Percentiles rank a stretch among this genome's conserved stretches.
Conservation (phyloP, 306 rosid genomes). For the Abrus precatorius region DNA sequence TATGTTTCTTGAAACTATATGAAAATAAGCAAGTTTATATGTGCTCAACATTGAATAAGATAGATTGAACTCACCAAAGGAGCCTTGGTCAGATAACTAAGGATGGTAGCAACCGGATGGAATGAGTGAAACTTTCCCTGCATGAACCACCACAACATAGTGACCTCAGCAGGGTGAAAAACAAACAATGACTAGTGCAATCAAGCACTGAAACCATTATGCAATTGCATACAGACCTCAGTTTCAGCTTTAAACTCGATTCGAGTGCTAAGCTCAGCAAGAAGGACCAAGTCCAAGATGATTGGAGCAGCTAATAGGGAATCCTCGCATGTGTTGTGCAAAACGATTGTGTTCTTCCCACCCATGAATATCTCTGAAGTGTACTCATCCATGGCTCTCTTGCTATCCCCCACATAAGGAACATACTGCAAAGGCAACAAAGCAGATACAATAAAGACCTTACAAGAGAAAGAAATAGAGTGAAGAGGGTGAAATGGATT, state of each 20-base stretch:
- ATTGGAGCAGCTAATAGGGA: conserved; percentile 99
- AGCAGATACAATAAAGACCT: conserved; percentile 11
- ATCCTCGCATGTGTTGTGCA: conserved; percentile 99
- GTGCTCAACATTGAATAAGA: conserved; percentile 14
- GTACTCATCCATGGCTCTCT: conserved; percentile 99
- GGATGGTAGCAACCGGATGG: conserved; percentile 97
- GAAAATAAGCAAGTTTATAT: conserved; percentile 3
- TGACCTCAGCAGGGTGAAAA: conserved; percentile 5
- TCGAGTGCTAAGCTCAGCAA: conserved; percentile 97
- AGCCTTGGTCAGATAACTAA: conserved; percentile 95
- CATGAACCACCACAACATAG: conserved; percentile 38
- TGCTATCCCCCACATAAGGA: conserved; percentile 97
- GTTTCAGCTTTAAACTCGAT: conserved; percentile 89
- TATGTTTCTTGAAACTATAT: not conserved
- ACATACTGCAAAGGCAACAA: conserved; percentile 70
- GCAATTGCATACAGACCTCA: conserved; percentile 64
- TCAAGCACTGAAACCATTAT: not conserved
- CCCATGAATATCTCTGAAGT: conserved; percentile 99
- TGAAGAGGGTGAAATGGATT: not conserved
- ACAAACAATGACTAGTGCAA: not conserved
- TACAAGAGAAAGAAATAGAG: not conserved
- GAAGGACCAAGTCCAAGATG: conserved; percentile 94
- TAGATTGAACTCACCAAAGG: conserved; percentile 80
- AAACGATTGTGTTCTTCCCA: conserved; percentile 86
- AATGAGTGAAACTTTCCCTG: conserved; percentile 95